A percentile compares a stretch with the other conserved stretches of the same genome.
Conservation (phyloP, 805 yeast genomes). For the Ogataea sp. region DNA sequence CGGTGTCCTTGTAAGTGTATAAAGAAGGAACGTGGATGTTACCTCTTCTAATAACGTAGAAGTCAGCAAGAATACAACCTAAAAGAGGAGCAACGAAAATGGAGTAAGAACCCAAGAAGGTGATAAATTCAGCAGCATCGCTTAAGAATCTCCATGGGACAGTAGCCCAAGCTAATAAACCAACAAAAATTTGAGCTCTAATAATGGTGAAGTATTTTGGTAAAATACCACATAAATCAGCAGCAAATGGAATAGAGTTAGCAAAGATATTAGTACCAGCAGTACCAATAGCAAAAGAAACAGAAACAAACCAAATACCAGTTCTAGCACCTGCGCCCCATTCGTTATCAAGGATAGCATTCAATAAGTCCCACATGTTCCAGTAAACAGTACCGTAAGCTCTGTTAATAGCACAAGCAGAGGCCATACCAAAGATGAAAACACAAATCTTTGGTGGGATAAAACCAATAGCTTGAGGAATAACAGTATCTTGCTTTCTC, state of each 20-base stretch:
- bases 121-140: conserved; percentile 11
- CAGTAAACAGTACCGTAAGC: conserved; percentile 18
- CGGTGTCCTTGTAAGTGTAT: conserved; percentile 8
- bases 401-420: conserved; percentile 10
- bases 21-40: conserved; percentile 15
- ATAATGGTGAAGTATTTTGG: conserved; percentile 22
- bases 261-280: conserved; percentile 24
- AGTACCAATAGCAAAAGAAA: conserved; percentile 15
- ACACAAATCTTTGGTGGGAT: conserved; percentile 11
- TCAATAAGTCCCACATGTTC: conserved; percentile 21
- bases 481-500: conserved; percentile 7
- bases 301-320: conserved; percentile 14
- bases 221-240: conserved; percentile 18
- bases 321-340: conserved; percentile 21
- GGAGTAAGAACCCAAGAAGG: conserved; percentile 14
- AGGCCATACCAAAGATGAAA: conserved; percentile 13
- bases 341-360: conserved; percentile 19
- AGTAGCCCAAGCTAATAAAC: conserved; percentile 14
- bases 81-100: conserved; percentile 16
- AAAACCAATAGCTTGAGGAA: conserved; percentile 13
- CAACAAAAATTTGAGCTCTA: conserved; percentile 13
- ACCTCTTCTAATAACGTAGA: conserved; percentile 11
- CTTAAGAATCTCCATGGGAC: conserved; percentile 16
- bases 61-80: conserved; percentile 13
- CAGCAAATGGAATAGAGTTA: conserved; percentile 18